Conservation (phyloP, 1,139 yeast species). For the Geotrichum histeridarum region DNA sequence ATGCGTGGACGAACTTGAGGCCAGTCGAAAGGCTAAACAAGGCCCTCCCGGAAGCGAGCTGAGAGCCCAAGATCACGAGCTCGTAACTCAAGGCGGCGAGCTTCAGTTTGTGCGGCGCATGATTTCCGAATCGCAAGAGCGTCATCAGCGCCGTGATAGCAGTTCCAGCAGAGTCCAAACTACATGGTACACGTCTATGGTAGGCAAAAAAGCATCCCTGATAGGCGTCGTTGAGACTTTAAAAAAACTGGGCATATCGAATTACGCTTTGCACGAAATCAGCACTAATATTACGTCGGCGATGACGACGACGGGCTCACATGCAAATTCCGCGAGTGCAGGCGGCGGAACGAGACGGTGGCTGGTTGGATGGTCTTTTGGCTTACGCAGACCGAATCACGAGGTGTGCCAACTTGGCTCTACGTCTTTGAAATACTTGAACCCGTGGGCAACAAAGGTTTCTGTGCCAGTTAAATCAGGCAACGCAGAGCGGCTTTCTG, state of each 20-base stretch:
- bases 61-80: conserved; percentile 34
- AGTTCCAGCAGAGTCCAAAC: conserved; percentile 12
- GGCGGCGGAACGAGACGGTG: conserved; percentile 39
- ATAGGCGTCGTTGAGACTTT: conserved; percentile 27
- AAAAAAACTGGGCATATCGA: conserved; percentile 23
- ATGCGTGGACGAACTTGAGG: conserved; percentile 34
- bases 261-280: conserved; percentile 35
- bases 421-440: conserved; percentile 15
- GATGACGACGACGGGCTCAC: not conserved
- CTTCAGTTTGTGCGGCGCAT: conserved; percentile 36
- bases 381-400: conserved; percentile 17
- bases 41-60: conserved; percentile 22
- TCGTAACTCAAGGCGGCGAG: conserved; percentile 44
- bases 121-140: conserved; percentile 34
- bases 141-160: not conserved
- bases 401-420: conserved; percentile 16
- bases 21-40: conserved; percentile 21
- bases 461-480: conserved; percentile 1
- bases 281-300: not conserved
- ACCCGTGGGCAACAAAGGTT: conserved; percentile 18
- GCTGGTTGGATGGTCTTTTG: conserved; percentile 43
- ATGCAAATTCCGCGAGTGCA: not conserved
- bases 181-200: conserved; percentile 41
- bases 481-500: not conserved
- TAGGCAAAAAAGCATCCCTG: conserved; percentile 39